Base-by-base conservation (phyloP, 371 early-diverging fungal genomes). In the Mortierella sp. region DNA sequence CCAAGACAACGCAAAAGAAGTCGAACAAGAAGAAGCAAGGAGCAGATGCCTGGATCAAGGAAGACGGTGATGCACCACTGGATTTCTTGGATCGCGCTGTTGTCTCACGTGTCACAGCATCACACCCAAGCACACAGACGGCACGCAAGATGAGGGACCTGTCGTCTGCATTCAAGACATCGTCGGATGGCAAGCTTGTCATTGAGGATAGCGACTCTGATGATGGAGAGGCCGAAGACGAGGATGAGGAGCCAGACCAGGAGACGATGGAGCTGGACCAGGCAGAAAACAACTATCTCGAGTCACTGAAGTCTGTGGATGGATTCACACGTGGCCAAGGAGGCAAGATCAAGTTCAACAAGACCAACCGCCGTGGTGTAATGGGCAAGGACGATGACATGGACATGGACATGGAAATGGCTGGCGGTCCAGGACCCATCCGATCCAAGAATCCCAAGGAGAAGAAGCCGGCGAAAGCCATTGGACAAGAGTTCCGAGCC, bases 11-110 rank as follows among this genome's bases (percentile, higher is more conserved):
- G 10, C 77, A 72, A n/a, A 82, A 78, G 49, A 82, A 81, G 40
- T 79, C 81, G 31, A 82, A 83, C 65, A 83, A 85, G 62, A 84
- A 82, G 60, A 67, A 71, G 52, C 56, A 63, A 22, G 68, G 64
- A 7, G 66, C 72, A 14, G 79, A 80, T 17, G 85, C 89, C 2
- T 94, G 88, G 85, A 92, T 92, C 67, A 86, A 88, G 71, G 93
- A 91, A 71, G 92, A 90, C 57, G 89, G 82, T 13, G 94, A 95
- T 41, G 88, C 89, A 0, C 92, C 94, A 28, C 83, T 98, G 40
- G 98, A 98, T 84, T 96, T 97, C 85, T 82, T 98, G 77, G 96
- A 96, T 80, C 83, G 89, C 19, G 81, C 88, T 48, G 94, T 94
- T 22, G 88, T 97, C 27, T 91, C 94, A 8, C 90, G 89, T 44